These are phyloP conservation scores for Friedmanniomyces simplex DNA, from an alignment of 495 filamentous ascomycete species.

Conservation along the genomic window DNA sequence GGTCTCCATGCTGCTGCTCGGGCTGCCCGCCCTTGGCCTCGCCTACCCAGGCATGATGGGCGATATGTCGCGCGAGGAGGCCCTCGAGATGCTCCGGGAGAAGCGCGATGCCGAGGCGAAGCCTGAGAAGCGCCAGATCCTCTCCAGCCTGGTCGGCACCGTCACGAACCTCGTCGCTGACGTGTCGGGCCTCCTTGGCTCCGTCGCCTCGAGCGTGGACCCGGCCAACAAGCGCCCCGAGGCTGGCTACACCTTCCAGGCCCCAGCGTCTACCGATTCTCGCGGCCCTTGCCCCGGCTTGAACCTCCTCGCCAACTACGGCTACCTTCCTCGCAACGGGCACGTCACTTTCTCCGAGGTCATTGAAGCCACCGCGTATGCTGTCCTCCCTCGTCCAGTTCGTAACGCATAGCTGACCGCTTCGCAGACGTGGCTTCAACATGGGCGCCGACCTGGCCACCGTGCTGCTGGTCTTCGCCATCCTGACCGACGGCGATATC, in stretches of 20 bases:
- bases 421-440: slow-evolving; percentile 33
- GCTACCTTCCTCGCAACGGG: slow-evolving; percentile 34
- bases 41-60: slow-evolving; percentile 9
- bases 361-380: slow-evolving; percentile 23
- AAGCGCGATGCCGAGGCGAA: slow-evolving; percentile 1
- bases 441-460: slow-evolving; percentile 30
- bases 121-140: slow-evolving; percentile 2
- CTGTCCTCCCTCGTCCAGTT: slow-evolving; percentile 18
- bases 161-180: background rate
- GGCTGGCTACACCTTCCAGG: background rate
- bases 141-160: background rate
- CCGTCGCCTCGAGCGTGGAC: background rate
- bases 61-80: background rate
- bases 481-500: slow-evolving; percentile 30
- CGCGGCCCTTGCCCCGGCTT: slow-evolving; percentile 42
- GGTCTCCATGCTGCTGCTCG: background rate
- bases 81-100: background rate
- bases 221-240: slow-evolving; percentile 8
- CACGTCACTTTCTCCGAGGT: slow-evolving; percentile 23
- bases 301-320: slow-evolving; percentile 44
- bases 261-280: slow-evolving; percentile 1
- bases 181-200: background rate
- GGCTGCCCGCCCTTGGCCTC: background rate
- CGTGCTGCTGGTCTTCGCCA: slow-evolving; percentile 27
- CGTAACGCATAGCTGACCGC: slow-evolving; percentile 23